A percentile compares a stretch with the other conserved stretches of the same genome.
Conservation (phyloP, 2,329 filamentous ascomycete genomes). For the Plenodomus tracheiphilus region DNA sequence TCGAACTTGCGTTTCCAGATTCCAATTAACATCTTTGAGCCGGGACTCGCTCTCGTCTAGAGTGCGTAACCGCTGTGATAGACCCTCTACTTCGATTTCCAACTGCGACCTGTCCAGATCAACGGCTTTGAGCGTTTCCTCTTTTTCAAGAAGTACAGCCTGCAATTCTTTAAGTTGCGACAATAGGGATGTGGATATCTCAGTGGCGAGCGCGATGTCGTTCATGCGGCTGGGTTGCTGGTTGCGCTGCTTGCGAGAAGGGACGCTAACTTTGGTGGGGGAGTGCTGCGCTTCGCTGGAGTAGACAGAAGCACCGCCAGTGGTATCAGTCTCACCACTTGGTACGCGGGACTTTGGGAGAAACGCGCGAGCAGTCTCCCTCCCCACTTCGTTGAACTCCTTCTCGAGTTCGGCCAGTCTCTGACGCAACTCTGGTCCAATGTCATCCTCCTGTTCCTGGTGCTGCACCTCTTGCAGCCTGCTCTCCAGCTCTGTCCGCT, state of each 20-base stretch:
- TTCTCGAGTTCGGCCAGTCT: slow-evolving; percentile 86
- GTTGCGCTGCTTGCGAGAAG: slow-evolving; percentile 85
- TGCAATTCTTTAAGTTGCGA: slow-evolving; percentile 93
- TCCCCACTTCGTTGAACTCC: slow-evolving; percentile 92
- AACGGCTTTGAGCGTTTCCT: slow-evolving; percentile 77
- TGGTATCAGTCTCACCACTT: slow-evolving; percentile 52
- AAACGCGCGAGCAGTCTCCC: slow-evolving; percentile 86
- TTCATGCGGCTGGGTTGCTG: slow-evolving; percentile 86
- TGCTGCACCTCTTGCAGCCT: slow-evolving; percentile 83
- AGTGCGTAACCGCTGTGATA: slow-evolving; percentile 77
- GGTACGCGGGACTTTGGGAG: slow-evolving; percentile 78
- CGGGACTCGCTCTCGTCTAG: slow-evolving; percentile 93
- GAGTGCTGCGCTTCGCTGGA: slow-evolving; percentile 83
- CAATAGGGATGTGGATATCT: slow-evolving; percentile 93
- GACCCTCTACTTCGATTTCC: slow-evolving; percentile 78
- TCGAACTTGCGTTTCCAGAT: slow-evolving; percentile 87
- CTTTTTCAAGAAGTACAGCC: slow-evolving; percentile 79
- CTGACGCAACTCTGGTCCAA: slow-evolving; percentile 79
- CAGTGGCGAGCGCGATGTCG: slow-evolving; percentile 97
- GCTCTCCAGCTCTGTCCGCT: slow-evolving; percentile 80
- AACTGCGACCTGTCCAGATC: slow-evolving; percentile 76
- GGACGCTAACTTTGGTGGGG: slow-evolving; percentile 85
- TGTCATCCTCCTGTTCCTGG: slow-evolving; percentile 69
- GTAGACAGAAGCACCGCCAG: slow-evolving; percentile 56
- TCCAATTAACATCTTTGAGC: slow-evolving; percentile 99